These are phyloP conservation scores for Gossypium australe DNA, from an alignment of 345 rosid species.

Conservation along the genomic window DNA sequence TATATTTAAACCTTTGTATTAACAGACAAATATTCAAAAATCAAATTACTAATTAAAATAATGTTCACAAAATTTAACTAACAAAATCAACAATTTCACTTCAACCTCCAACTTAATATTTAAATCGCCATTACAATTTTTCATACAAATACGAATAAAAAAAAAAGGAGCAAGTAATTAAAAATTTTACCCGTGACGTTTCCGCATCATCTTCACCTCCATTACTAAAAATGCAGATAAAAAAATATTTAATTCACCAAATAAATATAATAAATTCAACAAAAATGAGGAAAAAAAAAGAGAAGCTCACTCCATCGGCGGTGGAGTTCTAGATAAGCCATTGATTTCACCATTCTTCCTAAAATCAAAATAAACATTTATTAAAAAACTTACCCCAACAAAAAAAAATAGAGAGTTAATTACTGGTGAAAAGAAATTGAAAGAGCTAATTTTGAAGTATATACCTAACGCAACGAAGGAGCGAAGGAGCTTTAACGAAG, in stretches of 20 bases:
- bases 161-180: not conserved
- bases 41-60: not conserved
- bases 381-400: not conserved
- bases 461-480: slow-evolving; percentile 26
- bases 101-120: not conserved
- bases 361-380: not conserved
- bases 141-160: not conserved
- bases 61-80: not conserved
- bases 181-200: slow-evolving; percentile 32
- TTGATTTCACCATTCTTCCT: slow-evolving; percentile 41
- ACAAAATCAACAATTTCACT: not conserved
- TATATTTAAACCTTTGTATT: not conserved
- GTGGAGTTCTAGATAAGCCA: slow-evolving; percentile 21
- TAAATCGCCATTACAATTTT: not conserved
- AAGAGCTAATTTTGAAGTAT: not conserved
- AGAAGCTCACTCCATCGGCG: slow-evolving; percentile 30
- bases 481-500: slow-evolving; percentile 5
- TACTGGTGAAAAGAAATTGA: not conserved
- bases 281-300: not conserved
- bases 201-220: slow-evolving; percentile 33
- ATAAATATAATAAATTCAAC: not conserved
- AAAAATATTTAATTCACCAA: not conserved
- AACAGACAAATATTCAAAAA: not conserved
- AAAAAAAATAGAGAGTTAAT: not conserved
- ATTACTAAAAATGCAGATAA: slow-evolving; percentile 27